Base-by-base conservation (phyloP, 495 filamentous ascomycete species). In the Penicillium paxilli region DNA sequence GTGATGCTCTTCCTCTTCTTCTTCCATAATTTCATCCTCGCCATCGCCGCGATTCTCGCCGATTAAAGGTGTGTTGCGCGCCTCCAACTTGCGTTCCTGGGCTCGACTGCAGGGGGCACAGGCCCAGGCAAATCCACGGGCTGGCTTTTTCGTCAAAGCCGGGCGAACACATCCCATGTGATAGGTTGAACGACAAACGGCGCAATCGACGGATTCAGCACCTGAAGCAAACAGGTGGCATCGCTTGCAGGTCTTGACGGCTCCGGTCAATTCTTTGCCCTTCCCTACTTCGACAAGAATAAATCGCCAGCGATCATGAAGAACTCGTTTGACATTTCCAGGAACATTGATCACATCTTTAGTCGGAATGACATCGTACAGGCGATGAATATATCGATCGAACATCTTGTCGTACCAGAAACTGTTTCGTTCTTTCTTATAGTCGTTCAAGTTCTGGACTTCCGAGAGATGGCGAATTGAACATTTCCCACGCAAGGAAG, bases 401-500 rank as follows among this genome's bases (percentile, higher is more conserved):
- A 92, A 98, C 72, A 98, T 84, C 68, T 96, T 95, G 63, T 96
- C 92, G 67, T 90, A 99, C 88, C 91, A 99, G 66, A 99, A 99
- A 57, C 80, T 83, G 68, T 99, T 89, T 54, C 87, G 86, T 20
- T 71, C 73, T 67, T 89, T 91, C 62, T 93, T 87, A 69, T 95
- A 96, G 42, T 86, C 83, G 41, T 92, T 89, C 45, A 97, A 65
- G 65, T 92, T 84, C 1, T 82, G 72, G 55, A 99, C 92, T 63
- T 97, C 92, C 51, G 83, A 88, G 41, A 87, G 83, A 75, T 99
- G 95, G 57, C 79, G 79, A 66, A 99, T 92, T 54, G 84, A 79
- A 66, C 94, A 98, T 73, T 92, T 96, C 47, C 94, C 94, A 59
- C 94, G 91, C 54, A 99, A 76, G 24, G 94, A 87, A 46, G 90